Conservation (phyloP, 345 rosid genomes). For the Salix suchowensis region DNA sequence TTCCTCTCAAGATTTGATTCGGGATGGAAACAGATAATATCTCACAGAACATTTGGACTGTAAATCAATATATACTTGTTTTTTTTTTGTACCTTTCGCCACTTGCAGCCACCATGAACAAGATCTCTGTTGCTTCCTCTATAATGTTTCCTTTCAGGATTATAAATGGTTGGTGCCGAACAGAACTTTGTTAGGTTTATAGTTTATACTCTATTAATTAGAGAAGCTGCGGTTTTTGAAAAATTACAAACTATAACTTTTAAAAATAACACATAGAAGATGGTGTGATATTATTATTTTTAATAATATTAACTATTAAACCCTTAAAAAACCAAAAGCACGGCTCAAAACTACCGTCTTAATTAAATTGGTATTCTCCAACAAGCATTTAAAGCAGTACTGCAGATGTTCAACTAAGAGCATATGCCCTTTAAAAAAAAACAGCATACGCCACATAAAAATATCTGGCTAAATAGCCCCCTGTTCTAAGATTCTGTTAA, state of each 20-base stretch:
- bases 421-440: background rate
- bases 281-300: no score
- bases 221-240: no score
- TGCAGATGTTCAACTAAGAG: background rate
- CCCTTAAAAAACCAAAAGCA: no score
- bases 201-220: background rate
- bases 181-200: constrained; percentile 16
- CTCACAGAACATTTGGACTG: background rate
- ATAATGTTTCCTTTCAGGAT: constrained; percentile 1
- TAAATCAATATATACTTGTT: background rate
- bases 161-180: constrained; percentile 20
- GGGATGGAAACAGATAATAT: background rate
- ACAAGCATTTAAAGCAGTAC: background rate
- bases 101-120: constrained; percentile 20
- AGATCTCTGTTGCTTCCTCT: background rate
- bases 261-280: no score
- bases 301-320: no score
- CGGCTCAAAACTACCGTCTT: no score
- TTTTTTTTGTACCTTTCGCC: constrained; percentile 1
- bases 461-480: background rate
- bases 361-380: no score
- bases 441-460: background rate
- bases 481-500: background rate
- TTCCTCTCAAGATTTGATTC: constrained; percentile 29
- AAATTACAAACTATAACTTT: no score